These are phyloP conservation scores for Alternaria atra DNA, from an alignment of 2,329 filamentous ascomycete species.

Conservation along the genomic window DNA sequence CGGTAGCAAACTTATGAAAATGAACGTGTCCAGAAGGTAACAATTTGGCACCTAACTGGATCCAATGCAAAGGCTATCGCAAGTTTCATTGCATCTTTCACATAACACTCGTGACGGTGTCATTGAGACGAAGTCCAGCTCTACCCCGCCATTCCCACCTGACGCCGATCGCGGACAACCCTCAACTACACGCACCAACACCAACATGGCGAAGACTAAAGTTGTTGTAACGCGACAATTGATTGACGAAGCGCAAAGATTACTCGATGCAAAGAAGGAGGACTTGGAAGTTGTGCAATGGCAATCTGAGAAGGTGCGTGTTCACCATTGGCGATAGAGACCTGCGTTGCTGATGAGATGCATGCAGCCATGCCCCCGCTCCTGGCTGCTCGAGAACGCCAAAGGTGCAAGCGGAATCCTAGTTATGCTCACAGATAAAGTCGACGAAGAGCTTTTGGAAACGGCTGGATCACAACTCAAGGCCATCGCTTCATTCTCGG, in stretches of 20 bases:
- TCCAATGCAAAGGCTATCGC: slow-evolving; percentile 20
- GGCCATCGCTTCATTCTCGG: slow-evolving; percentile 42
- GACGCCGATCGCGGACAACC: slow-evolving; percentile 24
- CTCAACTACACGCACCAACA: slow-evolving; percentile 14
- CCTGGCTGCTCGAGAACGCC: slow-evolving; percentile 40
- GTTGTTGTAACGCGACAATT: slow-evolving; percentile 43
- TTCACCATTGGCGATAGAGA: background rate
- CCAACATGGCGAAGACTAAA: slow-evolving; percentile 35
- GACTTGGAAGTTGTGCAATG: slow-evolving; percentile 42
- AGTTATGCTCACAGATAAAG: slow-evolving; percentile 39
- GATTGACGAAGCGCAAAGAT: slow-evolving; percentile 30
- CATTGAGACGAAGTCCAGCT: background rate
- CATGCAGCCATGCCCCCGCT: slow-evolving; percentile 37
- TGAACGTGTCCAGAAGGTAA: background rate
- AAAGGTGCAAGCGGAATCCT: slow-evolving; percentile 38
- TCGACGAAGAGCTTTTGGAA: slow-evolving; percentile 38
- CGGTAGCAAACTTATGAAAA: background rate
- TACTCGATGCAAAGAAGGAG: slow-evolving; percentile 28
- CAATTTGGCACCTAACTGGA: background rate
- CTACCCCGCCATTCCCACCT: slow-evolving; percentile 31
- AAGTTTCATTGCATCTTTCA: slow-evolving; percentile 20
- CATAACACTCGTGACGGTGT: background rate
- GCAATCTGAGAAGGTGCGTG: slow-evolving; percentile 34
- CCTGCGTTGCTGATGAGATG: slow-evolving; percentile 8
- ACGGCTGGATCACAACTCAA: slow-evolving; percentile 35